Evolutionary conservation across 2,329 filamentous ascomycete genomes (phyloP), one percentile per base, ranked within the genome.

Genomic region (Zymoseptoria passerinii): DNA sequence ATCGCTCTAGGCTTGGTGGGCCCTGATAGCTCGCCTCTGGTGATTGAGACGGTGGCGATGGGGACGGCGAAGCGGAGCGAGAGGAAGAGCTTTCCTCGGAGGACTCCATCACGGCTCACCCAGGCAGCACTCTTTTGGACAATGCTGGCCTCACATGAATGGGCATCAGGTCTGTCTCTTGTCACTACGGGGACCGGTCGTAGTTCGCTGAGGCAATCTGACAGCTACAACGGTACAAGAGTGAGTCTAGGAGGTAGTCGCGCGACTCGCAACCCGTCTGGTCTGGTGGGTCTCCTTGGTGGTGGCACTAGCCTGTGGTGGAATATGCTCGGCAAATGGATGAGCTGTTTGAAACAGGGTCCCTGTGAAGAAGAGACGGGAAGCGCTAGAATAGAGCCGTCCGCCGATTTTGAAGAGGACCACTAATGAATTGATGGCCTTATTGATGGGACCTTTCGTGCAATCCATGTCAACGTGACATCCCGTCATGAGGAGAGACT

Each of bases 1-100:
- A 84, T 23, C 84, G 85, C 66, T 95, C 90, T 68, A 95, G 82
- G 23, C 73, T 73, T 29, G 76, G 75, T 28, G 73, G 68, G 53
- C 72, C 72, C 53, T 74, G 68, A 58, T 68, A 64, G 64, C 75
- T 77, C 60, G 72, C 74, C 8, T 71, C 70, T 27, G 74, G 75
- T 7, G 77, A 78, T n/a, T 67, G 65, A 28, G 74, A 71, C 59
- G 74, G 70, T 3, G 68, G 63, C 8, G 69, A 69, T 16, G 56
- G 56, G 29, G 63, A 58, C n/a, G 64, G 63, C n/a, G 66, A 66
- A 19, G 50, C 23, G 28, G 50, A 52, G 16, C 50, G 50, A 18
- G 50, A 50, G 50, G 50, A 28, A 28, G 54, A 56, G 18, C 57
- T 63, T 52, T 63, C 50, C 48, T 56, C 51, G 53, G 55, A 58